phyloP scores from a whole-genome alignment of 305 asterid species.

The Nicotiana rustica region DNA sequence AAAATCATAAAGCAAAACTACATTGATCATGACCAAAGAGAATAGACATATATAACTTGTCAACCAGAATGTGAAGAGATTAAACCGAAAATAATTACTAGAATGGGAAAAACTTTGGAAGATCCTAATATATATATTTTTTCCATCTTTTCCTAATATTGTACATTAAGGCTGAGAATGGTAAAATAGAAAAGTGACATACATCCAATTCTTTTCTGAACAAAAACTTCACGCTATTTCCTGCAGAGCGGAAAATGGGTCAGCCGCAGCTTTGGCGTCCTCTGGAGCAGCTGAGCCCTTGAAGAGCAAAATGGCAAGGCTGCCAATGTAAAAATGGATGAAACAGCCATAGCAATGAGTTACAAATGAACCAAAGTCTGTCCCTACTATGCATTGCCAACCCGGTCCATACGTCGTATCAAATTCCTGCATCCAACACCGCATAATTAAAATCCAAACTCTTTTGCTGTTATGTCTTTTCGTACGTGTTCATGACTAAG shows the following conservation, averaged over 20 bases:
- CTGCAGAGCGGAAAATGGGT: background rate
- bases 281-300: slow-evolving; percentile 54
- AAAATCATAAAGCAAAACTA: background rate
- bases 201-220: too few relatives aligned
- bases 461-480: background rate
- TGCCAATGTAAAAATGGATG: slow-evolving; percentile 74
- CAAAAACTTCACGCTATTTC: background rate
- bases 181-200: background rate
- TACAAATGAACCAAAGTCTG: slow-evolving; percentile 89
- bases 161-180: background rate
- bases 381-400: slow-evolving; percentile 96
- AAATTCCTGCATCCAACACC: slow-evolving; percentile 63
- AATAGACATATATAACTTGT: background rate
- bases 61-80: background rate
- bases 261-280: background rate
- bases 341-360: slow-evolving; percentile 86
- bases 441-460: background rate
- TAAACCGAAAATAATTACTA: background rate
- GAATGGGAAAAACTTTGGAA: background rate
- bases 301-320: slow-evolving; percentile 78
- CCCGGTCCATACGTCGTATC: slow-evolving; percentile 69
- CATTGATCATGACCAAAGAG: background rate
- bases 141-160: background rate
- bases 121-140: background rate
- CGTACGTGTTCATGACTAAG: background rate